Evolutionary conservation across 139 green algal genomes (phyloP).

Genomic region (Chlamydomonas applanata): DNA sequence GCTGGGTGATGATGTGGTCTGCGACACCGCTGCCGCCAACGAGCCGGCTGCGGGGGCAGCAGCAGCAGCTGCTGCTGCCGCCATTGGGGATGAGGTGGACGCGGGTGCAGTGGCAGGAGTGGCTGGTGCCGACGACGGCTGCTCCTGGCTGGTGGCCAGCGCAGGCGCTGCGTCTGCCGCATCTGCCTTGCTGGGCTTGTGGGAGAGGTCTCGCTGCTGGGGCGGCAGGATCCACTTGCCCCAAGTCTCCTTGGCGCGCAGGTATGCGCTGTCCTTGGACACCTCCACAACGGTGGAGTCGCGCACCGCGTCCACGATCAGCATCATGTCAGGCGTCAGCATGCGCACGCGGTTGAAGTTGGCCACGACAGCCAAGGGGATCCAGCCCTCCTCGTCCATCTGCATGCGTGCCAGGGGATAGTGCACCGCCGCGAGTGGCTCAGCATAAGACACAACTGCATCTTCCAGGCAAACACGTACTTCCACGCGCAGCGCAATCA

Average conservation of each 20-base stretch:
- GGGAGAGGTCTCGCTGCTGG: constrained; percentile 50
- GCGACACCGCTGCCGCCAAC: too few relatives aligned
- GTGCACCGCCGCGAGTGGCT: too few relatives aligned
- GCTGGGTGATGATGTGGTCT: too few relatives aligned
- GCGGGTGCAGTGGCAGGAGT: constrained; percentile 1
- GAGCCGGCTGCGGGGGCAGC: not conserved
- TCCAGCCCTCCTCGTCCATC: constrained; percentile 92
- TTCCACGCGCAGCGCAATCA: too few relatives aligned
- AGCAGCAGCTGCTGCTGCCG: constrained; percentile 23
- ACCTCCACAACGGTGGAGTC: constrained; percentile 44
- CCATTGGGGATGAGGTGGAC: constrained; percentile 9
- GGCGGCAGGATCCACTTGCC: constrained; percentile 74
- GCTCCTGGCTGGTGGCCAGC: constrained; percentile 3
- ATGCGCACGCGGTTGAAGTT: constrained; percentile 92
- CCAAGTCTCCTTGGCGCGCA: constrained; percentile 59
- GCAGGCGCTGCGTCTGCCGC: constrained; percentile 16
- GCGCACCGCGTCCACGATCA: constrained; percentile 68
- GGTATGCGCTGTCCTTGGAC: constrained; percentile 44
- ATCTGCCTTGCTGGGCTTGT: constrained; percentile 5
- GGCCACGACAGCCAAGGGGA: constrained; percentile 79
- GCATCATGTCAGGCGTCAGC: constrained; percentile 79
- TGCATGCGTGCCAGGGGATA: too few relatives aligned
- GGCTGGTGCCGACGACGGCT: not conserved
- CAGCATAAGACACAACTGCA: too few relatives aligned
- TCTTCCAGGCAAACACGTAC: too few relatives aligned